These are phyloP conservation scores for Strigomonas culicis DNA, from an alignment of 208 protist genomes.

Conservation along the genomic window DNA sequence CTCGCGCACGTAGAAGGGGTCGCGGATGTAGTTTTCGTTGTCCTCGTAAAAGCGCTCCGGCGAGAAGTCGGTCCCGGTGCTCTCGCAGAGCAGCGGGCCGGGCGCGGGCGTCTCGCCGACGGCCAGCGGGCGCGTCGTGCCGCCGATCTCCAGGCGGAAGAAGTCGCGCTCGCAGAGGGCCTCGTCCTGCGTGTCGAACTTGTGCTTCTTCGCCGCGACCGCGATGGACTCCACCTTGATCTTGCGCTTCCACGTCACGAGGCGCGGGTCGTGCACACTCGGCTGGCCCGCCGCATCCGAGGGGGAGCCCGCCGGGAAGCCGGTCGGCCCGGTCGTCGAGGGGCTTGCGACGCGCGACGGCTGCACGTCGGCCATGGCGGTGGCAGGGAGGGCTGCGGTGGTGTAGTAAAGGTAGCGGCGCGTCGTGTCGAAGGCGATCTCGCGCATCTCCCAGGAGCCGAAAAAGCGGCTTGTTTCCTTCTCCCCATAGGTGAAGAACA, in stretches of 20 bases:
- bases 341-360: background rate
- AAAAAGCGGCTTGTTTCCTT: slow-evolving; percentile 48
- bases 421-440: slow-evolving; percentile 66
- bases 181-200: slow-evolving; percentile 41
- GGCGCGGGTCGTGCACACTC: slow-evolving; percentile 11
- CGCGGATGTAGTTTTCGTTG: slow-evolving; percentile 45
- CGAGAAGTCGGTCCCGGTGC: slow-evolving; percentile 19
- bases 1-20: slow-evolving; percentile 51
- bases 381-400: slow-evolving; percentile 9
- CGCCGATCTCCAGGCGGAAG: slow-evolving; percentile 56
- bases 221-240: slow-evolving; percentile 61
- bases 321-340: slow-evolving; percentile 6
- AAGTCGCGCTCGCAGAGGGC: slow-evolving; percentile 53
- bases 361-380: background rate
- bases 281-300: background rate
- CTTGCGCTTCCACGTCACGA: slow-evolving; percentile 57
- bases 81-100: slow-evolving; percentile 44
- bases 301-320: background rate
- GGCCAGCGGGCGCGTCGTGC: slow-evolving; percentile 32
- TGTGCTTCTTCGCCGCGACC: slow-evolving; percentile 36
- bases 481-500: slow-evolving; percentile 63
- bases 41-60: slow-evolving; percentile 31
- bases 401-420: slow-evolving; percentile 70
- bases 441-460: slow-evolving; percentile 54
- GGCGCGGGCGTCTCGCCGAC: slow-evolving; percentile 30